Evolutionary conservation across 2,329 filamentous ascomycete genomes (phyloP).

Genomic region (Pyrenochaeta sp.): DNA sequence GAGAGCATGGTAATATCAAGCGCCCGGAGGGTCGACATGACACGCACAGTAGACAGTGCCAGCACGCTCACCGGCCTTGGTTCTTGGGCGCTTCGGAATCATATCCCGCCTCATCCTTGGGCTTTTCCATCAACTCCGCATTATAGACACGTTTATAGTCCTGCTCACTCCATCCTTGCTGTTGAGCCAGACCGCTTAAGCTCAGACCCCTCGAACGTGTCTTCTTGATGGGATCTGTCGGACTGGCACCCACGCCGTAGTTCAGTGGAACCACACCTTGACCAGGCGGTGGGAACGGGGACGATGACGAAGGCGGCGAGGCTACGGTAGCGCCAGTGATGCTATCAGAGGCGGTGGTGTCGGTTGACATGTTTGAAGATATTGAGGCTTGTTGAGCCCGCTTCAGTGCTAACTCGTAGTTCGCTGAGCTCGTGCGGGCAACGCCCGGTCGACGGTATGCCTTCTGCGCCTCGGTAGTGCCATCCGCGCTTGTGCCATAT

Average conservation of each 20-base stretch:
- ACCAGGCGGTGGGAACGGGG: slow-evolving; percentile 37
- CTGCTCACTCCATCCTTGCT: slow-evolving; percentile 47
- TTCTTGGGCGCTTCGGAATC: slow-evolving; percentile 16
- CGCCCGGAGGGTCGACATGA: not conserved
- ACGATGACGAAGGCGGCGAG: slow-evolving; percentile 22
- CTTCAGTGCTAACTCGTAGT: slow-evolving; percentile 42
- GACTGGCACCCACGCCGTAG: slow-evolving; percentile 33
- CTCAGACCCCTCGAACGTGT: slow-evolving; percentile 40
- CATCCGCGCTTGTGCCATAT: slow-evolving; percentile 2
- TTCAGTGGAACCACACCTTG: slow-evolving; percentile 46
- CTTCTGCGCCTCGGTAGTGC: slow-evolving; percentile 33
- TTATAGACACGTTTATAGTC: slow-evolving; percentile 46
- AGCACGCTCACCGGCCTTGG: not conserved
- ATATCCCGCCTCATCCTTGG: slow-evolving; percentile 38
- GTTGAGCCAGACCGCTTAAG: slow-evolving; percentile 37
- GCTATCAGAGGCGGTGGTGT: slow-evolving; percentile 19
- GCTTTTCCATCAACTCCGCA: slow-evolving; percentile 31
- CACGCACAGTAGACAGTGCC: not conserved
- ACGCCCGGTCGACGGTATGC: slow-evolving; percentile 39
- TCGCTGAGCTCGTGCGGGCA: slow-evolving; percentile 37
- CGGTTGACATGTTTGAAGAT: slow-evolving; percentile 33
- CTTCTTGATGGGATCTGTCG: slow-evolving; percentile 40
- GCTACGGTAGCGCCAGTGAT: slow-evolving; percentile 21
- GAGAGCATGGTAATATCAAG: not conserved
- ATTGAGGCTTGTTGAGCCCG: slow-evolving; percentile 32